phyloP scores from a whole-genome alignment of 2,329 filamentous ascomycete genomes.

The Pseudonectria foliicola region DNA sequence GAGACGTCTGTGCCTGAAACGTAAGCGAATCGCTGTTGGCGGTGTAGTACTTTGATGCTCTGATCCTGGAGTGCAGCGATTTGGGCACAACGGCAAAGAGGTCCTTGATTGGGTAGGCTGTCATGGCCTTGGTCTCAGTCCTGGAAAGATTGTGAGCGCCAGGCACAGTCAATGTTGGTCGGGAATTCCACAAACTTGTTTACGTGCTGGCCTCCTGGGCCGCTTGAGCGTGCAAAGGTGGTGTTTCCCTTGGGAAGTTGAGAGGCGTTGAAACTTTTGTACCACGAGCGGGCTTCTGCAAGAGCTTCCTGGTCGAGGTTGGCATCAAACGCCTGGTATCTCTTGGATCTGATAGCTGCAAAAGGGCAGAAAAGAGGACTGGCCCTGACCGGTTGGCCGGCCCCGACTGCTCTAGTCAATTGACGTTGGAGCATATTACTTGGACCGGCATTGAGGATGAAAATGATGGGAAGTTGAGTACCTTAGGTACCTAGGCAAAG shows the following conservation, averaged over 20 bases:
- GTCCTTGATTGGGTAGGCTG: constrained; percentile 42
- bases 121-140: constrained; percentile 54
- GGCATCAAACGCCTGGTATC: constrained; percentile 43
- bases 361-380: too few relatives aligned
- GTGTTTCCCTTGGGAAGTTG: constrained; percentile 45
- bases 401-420: constrained; percentile 1
- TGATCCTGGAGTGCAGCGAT: constrained; percentile 38
- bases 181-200: constrained; percentile 43
- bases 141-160: constrained; percentile 37
- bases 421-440: constrained; percentile 13
- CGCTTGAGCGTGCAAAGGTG: constrained; percentile 51
- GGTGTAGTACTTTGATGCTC: constrained; percentile 49
- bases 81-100: constrained; percentile 39
- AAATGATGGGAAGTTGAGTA: too few relatives aligned
- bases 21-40: constrained; percentile 43
- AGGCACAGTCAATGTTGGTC: constrained; percentile 33
- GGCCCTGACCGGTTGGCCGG: not conserved
- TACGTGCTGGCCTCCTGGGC: constrained; percentile 55
- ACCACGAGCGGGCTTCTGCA: constrained; percentile 46
- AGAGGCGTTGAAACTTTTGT: constrained; percentile 34
- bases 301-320: constrained; percentile 43
- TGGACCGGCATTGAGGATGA: too few relatives aligned
- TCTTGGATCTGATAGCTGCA: constrained; percentile 20
- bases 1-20: constrained; percentile 48
- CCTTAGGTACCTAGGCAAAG: too few relatives aligned